Evolutionary conservation across 2,329 filamentous ascomycete species (phyloP).

Genomic region (Lachnellula subtilissima): DNA sequence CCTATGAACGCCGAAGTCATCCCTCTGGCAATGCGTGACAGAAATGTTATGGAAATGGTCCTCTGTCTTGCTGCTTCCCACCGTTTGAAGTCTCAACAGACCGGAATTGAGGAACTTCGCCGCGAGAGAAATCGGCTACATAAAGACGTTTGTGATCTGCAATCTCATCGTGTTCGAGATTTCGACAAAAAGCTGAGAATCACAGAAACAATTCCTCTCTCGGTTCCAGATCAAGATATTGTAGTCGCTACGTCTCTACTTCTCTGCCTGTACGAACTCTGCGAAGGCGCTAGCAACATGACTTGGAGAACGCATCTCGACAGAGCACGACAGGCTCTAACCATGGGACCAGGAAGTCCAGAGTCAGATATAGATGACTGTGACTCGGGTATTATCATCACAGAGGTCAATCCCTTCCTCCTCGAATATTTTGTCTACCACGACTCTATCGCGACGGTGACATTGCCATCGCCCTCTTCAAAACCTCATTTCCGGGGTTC

Average conservation of each 20-base stretch:
- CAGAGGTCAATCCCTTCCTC: slow-evolving; percentile 19
- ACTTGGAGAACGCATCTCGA: slow-evolving; percentile 13
- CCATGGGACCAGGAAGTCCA: slow-evolving; percentile 4
- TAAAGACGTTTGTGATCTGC: slow-evolving; percentile 4
- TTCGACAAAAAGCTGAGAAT: not conserved
- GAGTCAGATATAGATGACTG: not conserved
- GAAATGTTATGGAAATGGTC: slow-evolving; percentile 16
- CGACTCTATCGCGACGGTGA: slow-evolving; percentile 19
- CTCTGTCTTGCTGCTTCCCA: slow-evolving; percentile 20
- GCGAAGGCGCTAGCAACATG: slow-evolving; percentile 15
- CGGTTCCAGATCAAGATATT: slow-evolving; percentile 1
- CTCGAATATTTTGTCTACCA: slow-evolving; percentile 24
- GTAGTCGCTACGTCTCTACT: slow-evolving; percentile 16
- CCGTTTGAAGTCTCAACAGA: slow-evolving; percentile 2
- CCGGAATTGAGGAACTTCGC: slow-evolving; percentile 1
- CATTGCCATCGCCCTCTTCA: slow-evolving; percentile 1
- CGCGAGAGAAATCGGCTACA: slow-evolving; percentile 14
- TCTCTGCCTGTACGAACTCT: slow-evolving; percentile 21
- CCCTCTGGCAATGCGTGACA: slow-evolving; percentile 17
- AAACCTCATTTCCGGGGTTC: slow-evolving; percentile 5
- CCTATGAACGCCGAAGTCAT: slow-evolving; percentile 16
- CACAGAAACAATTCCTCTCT: not conserved
- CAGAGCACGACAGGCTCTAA: slow-evolving; percentile 12
- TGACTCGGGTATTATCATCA: not conserved
- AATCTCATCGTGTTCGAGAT: slow-evolving; percentile 6